Base-by-base conservation (phyloP, 768 basidiomycete species). In the Tricholoma terreum region DNA sequence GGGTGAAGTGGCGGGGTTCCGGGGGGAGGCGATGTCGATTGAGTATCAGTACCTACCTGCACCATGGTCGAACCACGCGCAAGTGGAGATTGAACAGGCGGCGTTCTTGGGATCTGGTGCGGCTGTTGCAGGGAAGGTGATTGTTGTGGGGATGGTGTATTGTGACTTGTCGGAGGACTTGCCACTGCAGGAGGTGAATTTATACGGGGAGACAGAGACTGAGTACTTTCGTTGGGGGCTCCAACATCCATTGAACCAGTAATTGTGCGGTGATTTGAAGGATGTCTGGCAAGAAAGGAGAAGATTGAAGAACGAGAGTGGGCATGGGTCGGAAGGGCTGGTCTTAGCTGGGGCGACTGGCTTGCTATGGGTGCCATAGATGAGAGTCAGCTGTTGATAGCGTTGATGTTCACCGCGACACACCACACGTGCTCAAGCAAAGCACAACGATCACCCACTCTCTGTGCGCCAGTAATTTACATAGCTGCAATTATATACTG, bases 241-340 rank as follows among this genome's bases (percentile, higher is more conserved):
- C 35, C 12, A 35, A 57, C 17, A 30, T 57, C 34, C 55, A 6
- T 21, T 11, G 43, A 6, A 31, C 6, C 58, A 56, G 59, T 61
- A 57, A 34, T 54, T 2, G 53, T 45, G 49, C 62, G 50, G 57
- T 43, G 69, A 65, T 69, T 66, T 40, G 62, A 62, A 7, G 71
- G 57, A 24, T 70, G 70, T 58, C 74, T 81, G 61, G 65, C 75
- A 60, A 77, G 77, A 68, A 87, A 85, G 15, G 84, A 81, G 69
- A 87, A 87, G 75, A 86, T 84, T 6, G 82, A 71, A n/a, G 84
- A 77, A 38, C 85, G 82, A 34, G 78, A 63, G 65, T 86, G 85
- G 12, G 60, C 50, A 56, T 62, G 64, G 38, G 58, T 54, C 50
- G 65, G 59, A 24, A 55, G 49, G 54, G 64, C 61, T 38, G 65